Conservation (phyloP, 179 eudicot species). For the Spergularia azorica region DNA sequence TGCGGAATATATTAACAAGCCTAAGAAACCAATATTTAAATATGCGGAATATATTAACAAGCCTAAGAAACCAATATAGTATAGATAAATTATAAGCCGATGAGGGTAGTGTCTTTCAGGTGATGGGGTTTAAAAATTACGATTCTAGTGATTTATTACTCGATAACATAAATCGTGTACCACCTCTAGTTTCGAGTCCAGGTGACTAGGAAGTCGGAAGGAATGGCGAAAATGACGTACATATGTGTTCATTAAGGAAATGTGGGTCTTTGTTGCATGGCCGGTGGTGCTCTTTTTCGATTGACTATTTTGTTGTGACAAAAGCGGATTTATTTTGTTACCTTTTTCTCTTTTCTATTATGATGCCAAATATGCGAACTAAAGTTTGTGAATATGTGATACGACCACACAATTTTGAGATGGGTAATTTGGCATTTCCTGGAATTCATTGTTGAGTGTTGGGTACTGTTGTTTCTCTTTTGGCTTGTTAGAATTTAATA, state of each 20-base stretch:
- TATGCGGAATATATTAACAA: too few species aligned
- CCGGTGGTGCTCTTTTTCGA: neutral
- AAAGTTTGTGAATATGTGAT: neutral
- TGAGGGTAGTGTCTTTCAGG: too few species aligned
- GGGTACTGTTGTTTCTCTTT: conserved; percentile 10
- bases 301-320: neutral
- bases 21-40: too few species aligned
- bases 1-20: too few species aligned
- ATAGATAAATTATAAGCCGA: too few species aligned
- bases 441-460: conserved; percentile 11
- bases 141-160: too few species aligned
- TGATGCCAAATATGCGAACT: neutral
- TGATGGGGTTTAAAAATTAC: too few species aligned
- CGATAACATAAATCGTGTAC: too few species aligned
- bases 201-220: neutral
- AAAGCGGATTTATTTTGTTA: too few species aligned
- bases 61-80: too few species aligned
- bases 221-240: neutral
- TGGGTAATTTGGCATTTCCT: conserved; percentile 14
- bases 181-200: neutral
- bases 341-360: too few species aligned
- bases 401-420: neutral
- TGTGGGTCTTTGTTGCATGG: conserved; percentile 13
- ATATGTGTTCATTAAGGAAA: neutral
- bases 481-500: conserved; percentile 16